Conservation (phyloP, 768 basidiomycete genomes). For the Termitomyces sp. region DNA sequence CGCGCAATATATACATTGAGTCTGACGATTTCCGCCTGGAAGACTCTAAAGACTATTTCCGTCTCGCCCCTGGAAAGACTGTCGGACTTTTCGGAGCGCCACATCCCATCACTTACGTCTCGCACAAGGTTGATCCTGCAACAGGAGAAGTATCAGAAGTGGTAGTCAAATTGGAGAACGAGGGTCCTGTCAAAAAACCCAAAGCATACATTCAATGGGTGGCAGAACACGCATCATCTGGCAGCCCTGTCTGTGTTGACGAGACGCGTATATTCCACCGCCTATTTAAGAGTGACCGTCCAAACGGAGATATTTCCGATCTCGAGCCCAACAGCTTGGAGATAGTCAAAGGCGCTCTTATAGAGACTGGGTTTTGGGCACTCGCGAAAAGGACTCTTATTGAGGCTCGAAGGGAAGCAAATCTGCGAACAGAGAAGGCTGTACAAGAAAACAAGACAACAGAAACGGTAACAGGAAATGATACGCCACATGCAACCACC, state of each 20-base stretch:
- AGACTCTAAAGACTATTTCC: slow-evolving; percentile 94
- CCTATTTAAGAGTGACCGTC: slow-evolving; percentile 93
- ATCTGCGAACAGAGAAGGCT: slow-evolving; percentile 56
- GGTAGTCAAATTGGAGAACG: slow-evolving; percentile 72
- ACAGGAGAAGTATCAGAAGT: slow-evolving; percentile 78
- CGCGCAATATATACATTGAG: slow-evolving; percentile 88
- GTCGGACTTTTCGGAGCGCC: slow-evolving; percentile 96
- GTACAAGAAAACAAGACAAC: slow-evolving; percentile 37
- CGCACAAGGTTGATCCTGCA: slow-evolving; percentile 69
- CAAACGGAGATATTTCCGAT: slow-evolving; percentile 79
- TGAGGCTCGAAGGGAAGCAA: slow-evolving; percentile 64
- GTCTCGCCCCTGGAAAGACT: slow-evolving; percentile 94
- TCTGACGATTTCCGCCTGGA: slow-evolving; percentile 87
- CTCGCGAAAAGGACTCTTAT: slow-evolving; percentile 64
- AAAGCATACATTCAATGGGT: slow-evolving; percentile 99
- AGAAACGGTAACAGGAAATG: slow-evolving; percentile 28
- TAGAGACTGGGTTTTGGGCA: slow-evolving; percentile 87
- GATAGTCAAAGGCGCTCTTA: slow-evolving; percentile 71
- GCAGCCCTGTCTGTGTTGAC: slow-evolving; percentile 79
- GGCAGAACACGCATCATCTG: slow-evolving; percentile 70
- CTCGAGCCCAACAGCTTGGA: slow-evolving; percentile 80
- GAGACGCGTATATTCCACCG: slow-evolving; percentile 92
- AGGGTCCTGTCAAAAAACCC: slow-evolving; percentile 63
- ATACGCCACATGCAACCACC: slow-evolving; percentile 67
- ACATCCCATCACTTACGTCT: slow-evolving; percentile 88